Percentiles rank a stretch among this genome's conserved stretches.
Evolutionary conservation across 495 filamentous ascomycete genomes (phyloP).

Genomic region (Astrothelium macrocarpum): DNA sequence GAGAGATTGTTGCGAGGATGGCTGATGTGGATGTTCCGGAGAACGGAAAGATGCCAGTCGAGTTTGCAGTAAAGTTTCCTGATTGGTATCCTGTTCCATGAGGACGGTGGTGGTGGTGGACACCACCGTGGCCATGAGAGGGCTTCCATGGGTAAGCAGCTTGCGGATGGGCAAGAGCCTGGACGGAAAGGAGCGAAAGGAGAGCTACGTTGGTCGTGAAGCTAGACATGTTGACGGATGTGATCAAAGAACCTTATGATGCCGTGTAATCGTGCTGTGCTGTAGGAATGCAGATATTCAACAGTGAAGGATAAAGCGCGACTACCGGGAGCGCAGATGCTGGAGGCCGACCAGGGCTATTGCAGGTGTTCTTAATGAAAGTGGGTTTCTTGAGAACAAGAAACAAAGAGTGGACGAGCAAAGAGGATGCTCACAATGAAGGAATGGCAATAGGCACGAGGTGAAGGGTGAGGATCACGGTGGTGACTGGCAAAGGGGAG

Average conservation of each 20-base stretch:
- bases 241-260: background rate
- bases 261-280: background rate
- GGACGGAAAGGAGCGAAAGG: background rate
- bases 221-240: background rate
- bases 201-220: background rate
- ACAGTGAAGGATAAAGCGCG: background rate
- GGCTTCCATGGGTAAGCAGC: background rate
- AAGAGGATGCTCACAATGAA: slow-evolving; percentile 31
- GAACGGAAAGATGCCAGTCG: background rate
- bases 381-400: slow-evolving; percentile 19
- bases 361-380: slow-evolving; percentile 23
- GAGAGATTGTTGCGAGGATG: slow-evolving; percentile 13
- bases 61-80: background rate
- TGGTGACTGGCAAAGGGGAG: slow-evolving; percentile 15
- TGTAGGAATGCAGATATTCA: background rate
- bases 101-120: background rate
- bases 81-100: background rate
- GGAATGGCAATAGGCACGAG: slow-evolving; percentile 13
- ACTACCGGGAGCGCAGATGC: slow-evolving; percentile 1
- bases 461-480: slow-evolving; percentile 13
- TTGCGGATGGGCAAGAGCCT: background rate
- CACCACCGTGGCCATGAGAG: background rate
- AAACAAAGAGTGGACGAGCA: slow-evolving; percentile 26
- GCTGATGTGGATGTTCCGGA: background rate
- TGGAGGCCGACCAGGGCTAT: slow-evolving; percentile 32